Base-by-base conservation (phyloP, 176 grass and related monocot species). In the Oryza officinalis region DNA sequence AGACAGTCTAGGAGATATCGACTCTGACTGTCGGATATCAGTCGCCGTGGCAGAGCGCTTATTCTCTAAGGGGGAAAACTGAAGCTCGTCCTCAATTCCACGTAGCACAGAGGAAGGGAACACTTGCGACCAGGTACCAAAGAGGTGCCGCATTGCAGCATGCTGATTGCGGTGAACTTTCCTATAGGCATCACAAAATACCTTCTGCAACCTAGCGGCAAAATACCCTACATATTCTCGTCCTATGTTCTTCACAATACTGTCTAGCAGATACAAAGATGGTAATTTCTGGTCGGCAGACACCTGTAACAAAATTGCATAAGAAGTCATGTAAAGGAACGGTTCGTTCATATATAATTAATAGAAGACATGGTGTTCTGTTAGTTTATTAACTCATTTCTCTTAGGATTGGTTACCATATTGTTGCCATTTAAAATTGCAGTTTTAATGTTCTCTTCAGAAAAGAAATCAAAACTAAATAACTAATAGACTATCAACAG, bases 171-270 rank as follows among this genome's bases (percentile, higher is more conserved):
- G 90, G 81, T 96, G 89, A 80, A 94, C 93, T 81, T 83, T 85
- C 57, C 70, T 91, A 76, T 94, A 99, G 27, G 93, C 97, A 65
- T 83, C 86, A 92, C 90, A 92, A 81, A 96, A 99, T 46, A 96
- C 86, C 81, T 86, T 95, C 43, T 92, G 91, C 77, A 99, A 82
- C 52, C 91, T 77, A 81, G 76, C 30, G 2, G 93, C 90, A 92
- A 99, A 96, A 81, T 91, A 81, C 26, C 80, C 74, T 66, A 96
- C 75, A 83, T 99, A 99, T 77, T 92, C 93, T 26, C 64, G 67
- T 15, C 91, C 91, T 86, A 99, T 99, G 64, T 99, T 99, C 93
- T 99, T 99, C 84, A 96, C 97, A 77, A 99, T 96, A 81, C 97
- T 99, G 85, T 99, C 97, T 68, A 99, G 84, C 70, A 99, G 90